Evolutionary conservation across 371 early-diverging fungal species (phyloP), one percentile per base, ranked within the genome.

Genomic region (Mucor racemosus): DNA sequence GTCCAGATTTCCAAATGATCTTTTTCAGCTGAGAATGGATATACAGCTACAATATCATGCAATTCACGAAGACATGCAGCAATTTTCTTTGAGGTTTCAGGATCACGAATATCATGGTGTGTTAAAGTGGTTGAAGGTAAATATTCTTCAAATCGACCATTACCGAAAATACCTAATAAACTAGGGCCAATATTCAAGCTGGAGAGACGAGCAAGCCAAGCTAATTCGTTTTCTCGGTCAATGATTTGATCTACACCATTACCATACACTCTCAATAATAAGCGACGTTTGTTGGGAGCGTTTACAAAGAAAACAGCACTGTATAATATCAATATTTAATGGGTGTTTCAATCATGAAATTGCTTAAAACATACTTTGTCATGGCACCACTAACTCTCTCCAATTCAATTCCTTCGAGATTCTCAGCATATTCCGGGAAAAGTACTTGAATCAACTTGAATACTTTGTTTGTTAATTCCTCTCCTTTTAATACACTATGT

Each of bases 81-180:
- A 70, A 96, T 93, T 33, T 85, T 80, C 21, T 77, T 76, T 58
- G 93, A 93, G 0, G 81, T 92, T 4, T 77, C 74, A 0, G 90
- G 85, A 46, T 86, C 69, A 10, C 91, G 80, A n/a, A 96, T 81
- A 38, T 93, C 92, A 7, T 79, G 75, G 58, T 83, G 83, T 0
- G 86, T 89, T 53, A 96, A 72, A 0, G 95, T 94, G 0, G 77
- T 80, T 17, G 93, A 91, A 40, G 92, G 88, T 5, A 96, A 78
- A 67, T 86, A 96, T 71, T 96, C 84, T 67, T 96, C 97, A 54
- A 96, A 84, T 10, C 97, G 86, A 10, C 97, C 97, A 66, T 96
- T 96, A 31, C 84, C 85, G 70, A 96, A 96, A 7, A 88, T 85
- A 0, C 89, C 94, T 14, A 94, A 76, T n/a, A 96, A 70, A 15